A percentile compares a stretch with the other conserved stretches of the same genome.
Conservation (phyloP, 2,329 filamentous ascomycete species). For the Fusarium camptoceras region DNA sequence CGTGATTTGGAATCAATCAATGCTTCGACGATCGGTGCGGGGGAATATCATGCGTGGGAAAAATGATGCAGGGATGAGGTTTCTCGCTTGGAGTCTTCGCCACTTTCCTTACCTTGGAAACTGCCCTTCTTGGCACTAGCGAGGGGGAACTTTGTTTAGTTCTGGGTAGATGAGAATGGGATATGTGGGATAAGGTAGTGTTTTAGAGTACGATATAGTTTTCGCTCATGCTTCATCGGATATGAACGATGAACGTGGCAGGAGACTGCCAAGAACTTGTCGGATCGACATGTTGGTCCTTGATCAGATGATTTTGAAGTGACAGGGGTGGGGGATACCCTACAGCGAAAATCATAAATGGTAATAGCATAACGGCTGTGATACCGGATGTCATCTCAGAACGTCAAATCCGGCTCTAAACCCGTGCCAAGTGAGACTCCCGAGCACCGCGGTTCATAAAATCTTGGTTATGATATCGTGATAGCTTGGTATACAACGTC, state of each 20-base stretch:
- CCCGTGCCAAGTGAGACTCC: not conserved
- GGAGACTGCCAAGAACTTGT: not conserved
- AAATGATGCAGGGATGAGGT: not conserved
- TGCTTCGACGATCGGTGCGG: conserved; percentile 11
- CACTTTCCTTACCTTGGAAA: conserved; percentile 8
- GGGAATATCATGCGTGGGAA: conserved; percentile 7
- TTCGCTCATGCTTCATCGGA: not conserved
- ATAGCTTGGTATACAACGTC: not conserved
- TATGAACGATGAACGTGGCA: not conserved
- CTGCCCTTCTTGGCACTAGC: not conserved
- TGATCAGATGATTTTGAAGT: not conserved
- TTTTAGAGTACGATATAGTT: not conserved
- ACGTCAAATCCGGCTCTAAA: not conserved
- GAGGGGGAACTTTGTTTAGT: not conserved
- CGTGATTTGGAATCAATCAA: conserved; percentile 33
- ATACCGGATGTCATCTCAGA: not conserved
- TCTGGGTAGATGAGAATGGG: not conserved
- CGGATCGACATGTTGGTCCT: not conserved
- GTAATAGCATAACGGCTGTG: not conserved
- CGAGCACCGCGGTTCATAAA: not conserved
- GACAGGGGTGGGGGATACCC: not conserved
- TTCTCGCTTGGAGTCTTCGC: conserved; percentile 12
- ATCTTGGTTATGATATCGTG: not conserved
- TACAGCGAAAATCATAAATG: not conserved
- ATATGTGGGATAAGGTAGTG: not conserved